A percentile compares a stretch with the other conserved stretches of the same genome.
Evolutionary conservation across 2,329 filamentous ascomycete species (phyloP).

Genomic region (Talaromyces albobiverticillius): DNA sequence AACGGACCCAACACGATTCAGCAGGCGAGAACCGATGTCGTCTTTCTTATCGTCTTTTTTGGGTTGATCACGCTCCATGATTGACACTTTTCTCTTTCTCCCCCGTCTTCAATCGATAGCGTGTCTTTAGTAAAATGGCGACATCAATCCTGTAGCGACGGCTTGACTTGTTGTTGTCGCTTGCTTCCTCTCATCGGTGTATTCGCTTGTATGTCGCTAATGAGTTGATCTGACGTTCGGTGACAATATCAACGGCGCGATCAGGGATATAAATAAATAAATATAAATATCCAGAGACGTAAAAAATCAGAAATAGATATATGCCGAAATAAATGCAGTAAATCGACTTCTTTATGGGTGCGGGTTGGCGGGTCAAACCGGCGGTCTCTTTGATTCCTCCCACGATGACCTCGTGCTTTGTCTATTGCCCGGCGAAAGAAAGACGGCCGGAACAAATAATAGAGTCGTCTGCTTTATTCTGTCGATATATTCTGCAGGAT

Average conservation of each 20-base stretch:
- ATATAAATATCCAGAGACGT: too few species aligned
- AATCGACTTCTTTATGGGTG: neutral
- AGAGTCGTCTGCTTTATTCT: too few species aligned
- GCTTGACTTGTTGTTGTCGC: neutral
- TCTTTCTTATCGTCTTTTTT: conserved; percentile 13
- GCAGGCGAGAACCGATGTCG: conserved; percentile 9
- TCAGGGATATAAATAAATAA: neutral
- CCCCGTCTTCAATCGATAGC: neutral
- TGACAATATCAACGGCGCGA: neutral
- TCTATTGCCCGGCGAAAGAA: neutral
- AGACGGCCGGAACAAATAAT: too few species aligned
- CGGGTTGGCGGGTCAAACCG: neutral
- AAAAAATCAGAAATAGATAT: neutral
- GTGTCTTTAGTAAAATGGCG: neutral
- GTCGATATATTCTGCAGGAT: too few species aligned
- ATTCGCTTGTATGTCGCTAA: too few species aligned
- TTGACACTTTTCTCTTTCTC: neutral
- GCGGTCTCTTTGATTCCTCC: neutral
- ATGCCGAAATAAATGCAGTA: neutral
- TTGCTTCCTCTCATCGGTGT: neutral
- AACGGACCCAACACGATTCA: conserved; percentile 12
- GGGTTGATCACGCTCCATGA: conserved; percentile 11
- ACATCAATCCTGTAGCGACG: neutral
- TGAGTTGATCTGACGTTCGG: neutral
- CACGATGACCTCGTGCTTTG: neutral